Evolutionary conservation across 176 grass and related monocot genomes (phyloP).

Genomic region (Musa acuminata): DNA sequence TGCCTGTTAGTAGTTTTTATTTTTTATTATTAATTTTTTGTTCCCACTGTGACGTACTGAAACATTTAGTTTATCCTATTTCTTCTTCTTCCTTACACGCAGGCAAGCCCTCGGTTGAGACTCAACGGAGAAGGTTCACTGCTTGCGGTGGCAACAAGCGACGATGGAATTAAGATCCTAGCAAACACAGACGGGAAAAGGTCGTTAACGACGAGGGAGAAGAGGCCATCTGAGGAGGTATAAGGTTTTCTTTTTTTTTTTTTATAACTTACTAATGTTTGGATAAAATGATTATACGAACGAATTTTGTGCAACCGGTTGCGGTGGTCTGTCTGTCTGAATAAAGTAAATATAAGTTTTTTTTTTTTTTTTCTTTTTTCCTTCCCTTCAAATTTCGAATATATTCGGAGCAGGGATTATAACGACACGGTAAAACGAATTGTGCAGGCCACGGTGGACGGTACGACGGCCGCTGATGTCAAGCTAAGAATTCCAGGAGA

Average conservation of each 20-base stretch:
- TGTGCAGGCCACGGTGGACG: conserved; percentile 66
- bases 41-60: too few relatives aligned
- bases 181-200: conserved; percentile 84
- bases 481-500: conserved; percentile 91
- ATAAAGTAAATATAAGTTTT: too few relatives aligned
- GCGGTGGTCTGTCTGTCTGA: too few relatives aligned
- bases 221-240: conserved; percentile 76
- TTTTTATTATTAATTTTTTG: not conserved
- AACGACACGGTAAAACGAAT: conserved; percentile 11
- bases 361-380: too few relatives aligned
- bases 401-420: conserved; percentile 18
- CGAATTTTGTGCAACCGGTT: too few relatives aligned
- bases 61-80: conserved; percentile 5
- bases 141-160: conserved; percentile 77
- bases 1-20: conserved; percentile 50
- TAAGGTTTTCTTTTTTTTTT: too few relatives aligned
- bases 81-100: not conserved
- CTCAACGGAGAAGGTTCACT: conserved; percentile 96
- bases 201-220: conserved; percentile 72
- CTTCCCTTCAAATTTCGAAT: too few relatives aligned
- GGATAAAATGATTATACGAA: too few relatives aligned
- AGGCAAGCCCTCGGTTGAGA: conserved; percentile 90
- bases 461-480: conserved; percentile 57
- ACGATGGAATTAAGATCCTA: conserved; percentile 88
- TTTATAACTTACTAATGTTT: too few relatives aligned